These are phyloP conservation scores for Durotheca rogersii DNA, from an alignment of 495 filamentous ascomycete species.

Conservation along the genomic window DNA sequence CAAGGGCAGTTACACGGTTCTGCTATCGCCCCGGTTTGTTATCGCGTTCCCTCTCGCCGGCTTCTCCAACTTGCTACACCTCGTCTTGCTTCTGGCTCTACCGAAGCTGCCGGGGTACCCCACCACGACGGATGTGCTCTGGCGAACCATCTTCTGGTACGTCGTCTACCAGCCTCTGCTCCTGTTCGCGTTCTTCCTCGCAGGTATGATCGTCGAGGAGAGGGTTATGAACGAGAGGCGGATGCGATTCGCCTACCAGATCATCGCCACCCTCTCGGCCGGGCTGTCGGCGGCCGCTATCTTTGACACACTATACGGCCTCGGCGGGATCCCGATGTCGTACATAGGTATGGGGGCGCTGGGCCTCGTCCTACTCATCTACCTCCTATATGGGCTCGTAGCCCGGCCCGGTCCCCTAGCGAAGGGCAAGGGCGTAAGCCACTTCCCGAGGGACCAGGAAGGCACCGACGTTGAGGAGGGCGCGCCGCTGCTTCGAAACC, in stretches of 20 bases:
- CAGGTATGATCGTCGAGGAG: slow-evolving; percentile 28
- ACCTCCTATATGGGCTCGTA: slow-evolving; percentile 27
- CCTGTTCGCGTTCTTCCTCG: slow-evolving; percentile 26
- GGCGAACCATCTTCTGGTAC: slow-evolving; percentile 28
- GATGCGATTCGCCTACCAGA: slow-evolving; percentile 17
- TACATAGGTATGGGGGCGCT: slow-evolving; percentile 29
- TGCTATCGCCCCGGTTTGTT: slow-evolving; percentile 26
- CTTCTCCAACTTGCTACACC: slow-evolving; percentile 25
- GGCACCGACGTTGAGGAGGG: slow-evolving; percentile 22
- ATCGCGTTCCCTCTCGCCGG: slow-evolving; percentile 22
- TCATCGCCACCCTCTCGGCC: slow-evolving; percentile 14
- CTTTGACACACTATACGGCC: slow-evolving; percentile 25
- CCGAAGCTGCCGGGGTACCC: slow-evolving; percentile 24
- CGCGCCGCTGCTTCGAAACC: slow-evolving; percentile 13
- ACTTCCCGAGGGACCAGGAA: neutral
- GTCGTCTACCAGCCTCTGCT: slow-evolving; percentile 25
- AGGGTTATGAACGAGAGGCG: slow-evolving; percentile 11
- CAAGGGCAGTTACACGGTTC: slow-evolving; percentile 15
- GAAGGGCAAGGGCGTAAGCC: slow-evolving; percentile 21
- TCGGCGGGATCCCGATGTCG: slow-evolving; percentile 31
- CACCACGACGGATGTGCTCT: slow-evolving; percentile 17
- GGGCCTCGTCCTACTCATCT: slow-evolving; percentile 18
- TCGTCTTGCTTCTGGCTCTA: slow-evolving; percentile 21
- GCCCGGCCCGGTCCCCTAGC: slow-evolving; percentile 25
- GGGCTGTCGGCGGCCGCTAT: slow-evolving; percentile 20